Evolutionary conservation across 2,329 filamentous ascomycete species (phyloP).

Genomic region (Fusarium buxicola): DNA sequence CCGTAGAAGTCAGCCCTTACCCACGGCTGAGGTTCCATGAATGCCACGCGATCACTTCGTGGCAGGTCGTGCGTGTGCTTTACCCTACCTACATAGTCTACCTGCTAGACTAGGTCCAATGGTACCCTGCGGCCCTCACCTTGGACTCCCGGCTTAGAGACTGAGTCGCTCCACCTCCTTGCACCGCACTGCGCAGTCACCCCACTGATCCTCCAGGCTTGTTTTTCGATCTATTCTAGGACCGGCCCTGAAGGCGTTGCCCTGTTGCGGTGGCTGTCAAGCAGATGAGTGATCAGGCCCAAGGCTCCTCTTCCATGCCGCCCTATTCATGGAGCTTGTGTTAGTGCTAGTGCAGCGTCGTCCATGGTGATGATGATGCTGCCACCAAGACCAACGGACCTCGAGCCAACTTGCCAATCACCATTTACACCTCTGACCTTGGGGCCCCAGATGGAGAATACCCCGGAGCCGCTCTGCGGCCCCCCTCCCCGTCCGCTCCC

Average conservation of each 20-base stretch:
- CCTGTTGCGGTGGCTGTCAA: background rate
- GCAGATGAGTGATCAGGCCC: conserved; percentile 16
- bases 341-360: conserved; percentile 9
- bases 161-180: conserved; percentile 16
- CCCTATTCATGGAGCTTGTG: conserved; percentile 7
- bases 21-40: background rate
- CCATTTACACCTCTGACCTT: background rate
- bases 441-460: conserved; percentile 1
- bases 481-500: conserved; percentile 25
- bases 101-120: too few species aligned
- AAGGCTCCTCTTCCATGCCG: conserved; percentile 13
- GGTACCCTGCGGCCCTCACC: conserved; percentile 3
- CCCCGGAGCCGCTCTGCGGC: conserved; percentile 41
- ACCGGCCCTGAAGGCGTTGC: background rate
- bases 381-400: conserved; percentile 3
- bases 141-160: background rate
- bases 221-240: conserved; percentile 5
- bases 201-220: conserved; percentile 3
- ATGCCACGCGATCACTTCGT: background rate
- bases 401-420: conserved; percentile 8
- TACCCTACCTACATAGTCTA: background rate
- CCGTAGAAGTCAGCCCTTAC: conserved; percentile 2
- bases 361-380: conserved; percentile 5
- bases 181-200: conserved; percentile 7
- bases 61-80: background rate